phyloP scores from a whole-genome alignment of 306 rosid species.

The Gastrolobium villosum region DNA sequence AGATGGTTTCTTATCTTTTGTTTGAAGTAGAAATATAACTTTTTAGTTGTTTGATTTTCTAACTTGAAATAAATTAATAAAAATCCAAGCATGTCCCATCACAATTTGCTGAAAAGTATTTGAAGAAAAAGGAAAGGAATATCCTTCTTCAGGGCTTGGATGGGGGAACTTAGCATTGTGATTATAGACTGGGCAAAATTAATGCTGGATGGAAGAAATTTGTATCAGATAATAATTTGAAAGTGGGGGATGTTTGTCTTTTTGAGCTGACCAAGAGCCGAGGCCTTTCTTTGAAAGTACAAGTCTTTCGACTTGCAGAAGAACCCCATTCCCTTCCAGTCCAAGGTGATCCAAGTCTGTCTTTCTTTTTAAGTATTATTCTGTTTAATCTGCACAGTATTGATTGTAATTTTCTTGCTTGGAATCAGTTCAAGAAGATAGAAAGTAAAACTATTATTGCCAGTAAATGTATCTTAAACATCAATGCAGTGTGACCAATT shows the following conservation, averaged over 20 bases:
- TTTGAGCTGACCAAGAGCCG: conserved; percentile 8
- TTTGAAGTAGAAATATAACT: background rate
- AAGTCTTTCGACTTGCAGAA: background rate
- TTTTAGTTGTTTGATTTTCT: background rate
- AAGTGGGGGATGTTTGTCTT: conserved; percentile 40
- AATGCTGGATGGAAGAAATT: conserved; percentile 55
- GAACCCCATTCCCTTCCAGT: background rate
- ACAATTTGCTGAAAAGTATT: background rate
- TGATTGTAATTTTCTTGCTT: background rate
- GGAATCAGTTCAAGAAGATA: background rate
- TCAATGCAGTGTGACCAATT: background rate
- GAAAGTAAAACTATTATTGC: background rate
- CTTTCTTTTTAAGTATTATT: background rate
- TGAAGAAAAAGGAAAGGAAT: background rate
- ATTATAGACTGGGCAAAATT: background rate
- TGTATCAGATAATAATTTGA: conserved; percentile 39
- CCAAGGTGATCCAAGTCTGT: background rate
- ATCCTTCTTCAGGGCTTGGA: background rate
- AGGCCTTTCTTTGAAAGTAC: conserved; percentile 11
- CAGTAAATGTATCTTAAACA: background rate
- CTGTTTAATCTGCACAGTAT: background rate
- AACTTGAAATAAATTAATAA: background rate
- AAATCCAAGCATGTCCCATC: background rate
- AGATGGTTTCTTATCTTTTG: background rate
- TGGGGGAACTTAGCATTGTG: conserved; percentile 1